Conservation (phyloP, 805 yeast species). For the Candida easanensis region DNA sequence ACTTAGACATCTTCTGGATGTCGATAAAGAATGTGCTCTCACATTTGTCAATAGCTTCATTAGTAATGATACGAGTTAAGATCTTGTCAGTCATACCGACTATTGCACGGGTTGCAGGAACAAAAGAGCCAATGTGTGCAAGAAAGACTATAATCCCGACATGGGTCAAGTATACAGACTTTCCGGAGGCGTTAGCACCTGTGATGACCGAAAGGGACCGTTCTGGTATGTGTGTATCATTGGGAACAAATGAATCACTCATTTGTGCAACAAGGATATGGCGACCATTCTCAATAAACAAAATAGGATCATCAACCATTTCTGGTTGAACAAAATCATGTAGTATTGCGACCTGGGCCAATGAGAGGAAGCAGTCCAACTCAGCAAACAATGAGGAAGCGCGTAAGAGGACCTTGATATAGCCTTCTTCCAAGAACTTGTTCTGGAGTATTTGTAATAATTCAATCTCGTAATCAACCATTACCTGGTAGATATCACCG, state of each 20-base stretch:
- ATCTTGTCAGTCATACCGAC: slow-evolving; percentile 48
- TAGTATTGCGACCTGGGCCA: slow-evolving; percentile 31
- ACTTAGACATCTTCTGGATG: slow-evolving; percentile 40
- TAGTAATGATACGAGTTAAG: slow-evolving; percentile 42
- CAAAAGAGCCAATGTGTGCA: slow-evolving; percentile 53
- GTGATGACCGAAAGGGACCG: slow-evolving; percentile 36
- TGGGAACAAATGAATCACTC: slow-evolving; percentile 40
- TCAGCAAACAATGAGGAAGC: slow-evolving; percentile 30
- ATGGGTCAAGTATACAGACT: slow-evolving; percentile 48
- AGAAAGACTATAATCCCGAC: slow-evolving; percentile 46
- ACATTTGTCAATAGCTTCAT: slow-evolving; percentile 37
- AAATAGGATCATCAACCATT: slow-evolving; percentile 25
- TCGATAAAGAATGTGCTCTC: slow-evolving; percentile 54
- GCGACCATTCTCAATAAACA: slow-evolving; percentile 39
- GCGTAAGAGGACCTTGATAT: slow-evolving; percentile 9
- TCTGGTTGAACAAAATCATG: slow-evolving; percentile 34
- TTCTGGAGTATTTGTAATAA: slow-evolving; percentile 32
- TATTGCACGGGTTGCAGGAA: slow-evolving; percentile 46
- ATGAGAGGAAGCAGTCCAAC: slow-evolving; percentile 36
- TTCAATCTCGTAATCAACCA: slow-evolving; percentile 42
- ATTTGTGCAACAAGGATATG: slow-evolving; percentile 45
- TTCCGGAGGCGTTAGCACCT: slow-evolving; percentile 53
- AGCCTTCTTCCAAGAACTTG: slow-evolving; percentile 16
- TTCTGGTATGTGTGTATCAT: slow-evolving; percentile 34
- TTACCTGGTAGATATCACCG: slow-evolving; percentile 41